Percentiles rank a stretch among this genome's conserved stretches.
Evolutionary conservation across 129 eudicot species (phyloP).

Genomic region (Solidago caesia): DNA sequence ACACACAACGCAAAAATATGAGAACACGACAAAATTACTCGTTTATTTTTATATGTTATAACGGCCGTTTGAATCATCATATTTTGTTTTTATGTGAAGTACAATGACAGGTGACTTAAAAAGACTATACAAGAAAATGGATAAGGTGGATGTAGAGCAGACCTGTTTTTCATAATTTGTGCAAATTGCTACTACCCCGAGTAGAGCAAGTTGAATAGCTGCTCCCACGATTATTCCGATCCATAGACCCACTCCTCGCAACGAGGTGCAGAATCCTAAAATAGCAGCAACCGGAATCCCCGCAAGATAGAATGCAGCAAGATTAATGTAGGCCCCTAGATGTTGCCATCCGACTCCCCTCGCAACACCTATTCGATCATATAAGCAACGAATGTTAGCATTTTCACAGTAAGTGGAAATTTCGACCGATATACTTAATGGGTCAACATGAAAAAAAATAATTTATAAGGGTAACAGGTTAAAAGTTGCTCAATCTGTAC

Average conservation of each 20-base stretch:
- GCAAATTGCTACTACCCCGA: constrained; percentile 41
- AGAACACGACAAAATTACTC: not conserved
- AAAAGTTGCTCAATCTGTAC: not conserved
- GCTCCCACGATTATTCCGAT: constrained; percentile 69
- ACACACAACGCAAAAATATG: not conserved
- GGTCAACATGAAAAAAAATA: no score
- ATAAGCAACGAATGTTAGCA: not conserved
- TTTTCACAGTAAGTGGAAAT: not conserved
- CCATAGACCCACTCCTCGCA: constrained; percentile 76
- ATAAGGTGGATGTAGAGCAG: not conserved
- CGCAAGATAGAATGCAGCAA: constrained; percentile 61
- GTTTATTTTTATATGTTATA: not conserved
- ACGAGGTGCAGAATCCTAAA: constrained; percentile 49
- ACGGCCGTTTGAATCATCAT: not conserved
- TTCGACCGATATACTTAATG: not conserved
- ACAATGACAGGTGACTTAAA: not conserved
- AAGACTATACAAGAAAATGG: not conserved
- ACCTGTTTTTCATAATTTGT: constrained; percentile 76
- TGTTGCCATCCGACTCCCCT: constrained; percentile 95
- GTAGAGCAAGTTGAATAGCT: constrained; percentile 44
- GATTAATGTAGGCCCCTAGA: constrained; percentile 71
- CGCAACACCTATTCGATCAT: constrained; percentile 58
- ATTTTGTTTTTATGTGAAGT: not conserved
- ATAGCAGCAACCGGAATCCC: constrained; percentile 63
- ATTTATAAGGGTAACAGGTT: not conserved